These are phyloP conservation scores for Erythrophleum ivorense DNA, from an alignment of 331 rosid genomes.

Conservation along the genomic window DNA sequence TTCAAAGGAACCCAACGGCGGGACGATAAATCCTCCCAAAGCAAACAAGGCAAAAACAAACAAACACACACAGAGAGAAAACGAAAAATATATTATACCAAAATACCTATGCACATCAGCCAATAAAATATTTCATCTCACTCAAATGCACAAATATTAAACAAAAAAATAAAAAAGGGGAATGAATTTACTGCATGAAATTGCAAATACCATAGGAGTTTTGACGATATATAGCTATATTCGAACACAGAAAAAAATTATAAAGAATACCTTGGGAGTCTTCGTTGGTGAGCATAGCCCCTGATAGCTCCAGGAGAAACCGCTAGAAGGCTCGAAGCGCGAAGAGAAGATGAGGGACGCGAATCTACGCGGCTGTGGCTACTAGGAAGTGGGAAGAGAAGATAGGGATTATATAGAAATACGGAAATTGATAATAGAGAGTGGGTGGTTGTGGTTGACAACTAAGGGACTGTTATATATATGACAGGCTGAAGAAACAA, in stretches of 20 bases:
- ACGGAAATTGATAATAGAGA: background rate
- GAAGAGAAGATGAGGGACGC: background rate
- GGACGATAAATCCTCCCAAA: background rate
- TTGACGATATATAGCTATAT: background rate
- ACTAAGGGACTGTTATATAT: background rate
- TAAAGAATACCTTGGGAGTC: conserved; percentile 54
- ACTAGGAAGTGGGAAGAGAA: background rate
- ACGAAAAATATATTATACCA: background rate
- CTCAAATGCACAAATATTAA: background rate
- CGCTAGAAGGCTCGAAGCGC: background rate
- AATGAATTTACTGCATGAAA: background rate
- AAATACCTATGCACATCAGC: background rate
- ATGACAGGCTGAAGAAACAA: background rate
- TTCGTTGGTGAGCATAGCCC: conserved; percentile 59
- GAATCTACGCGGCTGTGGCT: background rate
- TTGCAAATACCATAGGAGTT: background rate
- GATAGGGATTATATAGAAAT: background rate
- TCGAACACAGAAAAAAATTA: background rate
- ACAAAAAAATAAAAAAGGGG: background rate
- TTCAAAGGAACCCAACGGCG: background rate
- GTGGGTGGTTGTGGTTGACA: conserved; percentile 6
- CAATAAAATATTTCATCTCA: background rate
- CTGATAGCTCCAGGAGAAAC: conserved; percentile 3
- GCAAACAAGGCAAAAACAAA: background rate
- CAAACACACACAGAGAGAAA: background rate